Evolutionary conservation across 2,329 filamentous ascomycete genomes (phyloP), one percentile per base, ranked within the genome.

Genomic region (Pezicula neosporulosa): DNA sequence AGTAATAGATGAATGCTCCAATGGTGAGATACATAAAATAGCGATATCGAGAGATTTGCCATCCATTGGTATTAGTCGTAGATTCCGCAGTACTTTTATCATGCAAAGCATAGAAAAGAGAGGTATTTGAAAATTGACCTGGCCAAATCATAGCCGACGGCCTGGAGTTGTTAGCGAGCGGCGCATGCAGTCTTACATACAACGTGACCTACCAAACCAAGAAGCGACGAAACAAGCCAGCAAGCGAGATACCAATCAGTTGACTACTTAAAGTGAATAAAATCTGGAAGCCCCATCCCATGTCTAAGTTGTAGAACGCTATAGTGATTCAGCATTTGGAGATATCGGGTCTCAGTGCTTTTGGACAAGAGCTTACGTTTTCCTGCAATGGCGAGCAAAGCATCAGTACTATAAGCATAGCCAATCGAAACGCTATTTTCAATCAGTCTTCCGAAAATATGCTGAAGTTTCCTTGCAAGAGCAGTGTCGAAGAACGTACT

Each of bases 331-430:
- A 48, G 38, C n/a, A 27, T n/a, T 21, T 30, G 4, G 8, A 6
- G 21, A 33, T 21, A n/a, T 33, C 30, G 12, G 9, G 7, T 33
- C 21, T 35, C 8, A 24, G 10, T 7, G 24, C 18, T 9, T 10
- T 13, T 19, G 10, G 2, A 19, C 9, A 28, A 24, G 2, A 21
- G 49, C 49, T 35, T 27, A 53, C 56, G 50, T 39, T 60, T 60
- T 18, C 53, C 57, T 16, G 81, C 70, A 66, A 89, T 85, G 0
- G 86, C 86, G 3, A 89, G 72, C 44, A 91, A 80, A 41, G 89
- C 85, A 58, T 90, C 86, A 1, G 86, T 90, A 2, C 85, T 84
- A 59, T 90, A 90, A 3, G 66, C 72, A 80, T 57, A 60, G 27
- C 53, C 36, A 18, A 57, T 57, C 5, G 53, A 56, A 2, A 60